These are phyloP conservation scores for Paramarasmius palmivorus DNA, from an alignment of 1,284 basidiomycete genomes.

Conservation along the genomic window DNA sequence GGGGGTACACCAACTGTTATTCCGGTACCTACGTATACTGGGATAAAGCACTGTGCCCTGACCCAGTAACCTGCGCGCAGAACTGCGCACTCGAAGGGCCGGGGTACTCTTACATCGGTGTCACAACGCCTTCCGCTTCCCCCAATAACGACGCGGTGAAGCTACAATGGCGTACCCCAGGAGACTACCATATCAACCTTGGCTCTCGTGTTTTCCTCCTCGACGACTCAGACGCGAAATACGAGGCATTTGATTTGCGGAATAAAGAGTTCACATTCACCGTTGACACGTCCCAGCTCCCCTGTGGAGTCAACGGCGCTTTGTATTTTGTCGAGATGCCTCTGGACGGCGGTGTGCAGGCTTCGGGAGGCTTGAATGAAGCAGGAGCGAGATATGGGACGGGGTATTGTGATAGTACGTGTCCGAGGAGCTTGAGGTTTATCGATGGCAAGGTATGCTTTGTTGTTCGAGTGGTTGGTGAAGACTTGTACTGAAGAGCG, in stretches of 20 bases:
- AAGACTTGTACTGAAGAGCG: too few species aligned
- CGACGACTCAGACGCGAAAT: conserved; percentile 34
- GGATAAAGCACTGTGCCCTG: too few species aligned
- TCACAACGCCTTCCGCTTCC: conserved; percentile 42
- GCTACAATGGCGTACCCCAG: conserved; percentile 47
- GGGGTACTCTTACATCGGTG: conserved; percentile 47
- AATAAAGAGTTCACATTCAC: conserved; percentile 48
- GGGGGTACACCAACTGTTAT: too few species aligned
- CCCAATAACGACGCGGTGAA: conserved; percentile 50
- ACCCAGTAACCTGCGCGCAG: too few species aligned
- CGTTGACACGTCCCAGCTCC: conserved; percentile 54
- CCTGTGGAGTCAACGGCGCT: conserved; percentile 58
- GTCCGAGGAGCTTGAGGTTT: conserved; percentile 53
- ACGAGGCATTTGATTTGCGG: conserved; percentile 52
- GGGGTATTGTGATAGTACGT: conserved; percentile 56
- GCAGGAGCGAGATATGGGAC: conserved; percentile 55
- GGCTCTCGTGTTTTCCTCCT: conserved; percentile 59
- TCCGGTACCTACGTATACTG: too few species aligned
- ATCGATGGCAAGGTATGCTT: conserved; percentile 45
- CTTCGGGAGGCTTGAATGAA: conserved; percentile 45
- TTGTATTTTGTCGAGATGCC: conserved; percentile 52
- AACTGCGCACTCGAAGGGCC: conserved; percentile 62
- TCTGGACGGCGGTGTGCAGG: conserved; percentile 47
- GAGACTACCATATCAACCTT: conserved; percentile 32
- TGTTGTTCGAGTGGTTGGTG: too few species aligned